phyloP scores from a whole-genome alignment of 495 filamentous ascomycete species.

The Aspergillus asperescens region DNA sequence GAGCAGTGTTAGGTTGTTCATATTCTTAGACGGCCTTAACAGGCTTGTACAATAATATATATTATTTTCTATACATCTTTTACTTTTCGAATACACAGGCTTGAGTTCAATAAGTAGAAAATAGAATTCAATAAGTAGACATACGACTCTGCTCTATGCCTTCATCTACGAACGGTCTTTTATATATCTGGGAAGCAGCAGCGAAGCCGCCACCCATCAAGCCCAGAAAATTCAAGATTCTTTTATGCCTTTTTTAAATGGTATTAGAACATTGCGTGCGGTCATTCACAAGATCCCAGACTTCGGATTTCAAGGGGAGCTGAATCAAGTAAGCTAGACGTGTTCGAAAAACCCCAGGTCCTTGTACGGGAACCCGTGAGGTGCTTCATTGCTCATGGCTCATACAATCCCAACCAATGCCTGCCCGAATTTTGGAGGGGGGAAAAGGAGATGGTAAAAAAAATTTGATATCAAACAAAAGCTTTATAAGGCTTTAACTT shows the following conservation, averaged over 20 bases:
- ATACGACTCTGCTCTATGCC: no score
- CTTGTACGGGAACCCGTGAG: conserved; percentile 13
- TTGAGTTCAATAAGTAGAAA: no score
- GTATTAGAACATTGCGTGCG: conserved; percentile 44
- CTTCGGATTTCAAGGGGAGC: conserved; percentile 26
- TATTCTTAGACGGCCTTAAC: no score
- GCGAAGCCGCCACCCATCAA: no score
- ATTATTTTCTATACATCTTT: no score
- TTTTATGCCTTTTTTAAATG: conserved; percentile 36
- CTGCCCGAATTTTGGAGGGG: conserved; percentile 30
- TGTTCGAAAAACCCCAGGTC: conserved; percentile 32
- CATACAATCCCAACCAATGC: conserved; percentile 46
- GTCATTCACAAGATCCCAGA: conserved; percentile 35
- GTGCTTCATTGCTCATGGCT: conserved; percentile 48
- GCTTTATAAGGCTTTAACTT: background rate
- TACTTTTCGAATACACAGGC: no score
- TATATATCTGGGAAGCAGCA: no score
- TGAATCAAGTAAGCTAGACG: conserved; percentile 39
- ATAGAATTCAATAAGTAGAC: no score
- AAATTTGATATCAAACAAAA: conserved; percentile 19
- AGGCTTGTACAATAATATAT: background rate
- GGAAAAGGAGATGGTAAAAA: conserved; percentile 14
- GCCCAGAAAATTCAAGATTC: conserved; percentile 18
- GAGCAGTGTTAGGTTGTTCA: no score
- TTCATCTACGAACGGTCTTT: no score